These are phyloP conservation scores for Melampsora abietis-canadensis DNA, from an alignment of 1,284 basidiomycete species.

Conservation along the genomic window DNA sequence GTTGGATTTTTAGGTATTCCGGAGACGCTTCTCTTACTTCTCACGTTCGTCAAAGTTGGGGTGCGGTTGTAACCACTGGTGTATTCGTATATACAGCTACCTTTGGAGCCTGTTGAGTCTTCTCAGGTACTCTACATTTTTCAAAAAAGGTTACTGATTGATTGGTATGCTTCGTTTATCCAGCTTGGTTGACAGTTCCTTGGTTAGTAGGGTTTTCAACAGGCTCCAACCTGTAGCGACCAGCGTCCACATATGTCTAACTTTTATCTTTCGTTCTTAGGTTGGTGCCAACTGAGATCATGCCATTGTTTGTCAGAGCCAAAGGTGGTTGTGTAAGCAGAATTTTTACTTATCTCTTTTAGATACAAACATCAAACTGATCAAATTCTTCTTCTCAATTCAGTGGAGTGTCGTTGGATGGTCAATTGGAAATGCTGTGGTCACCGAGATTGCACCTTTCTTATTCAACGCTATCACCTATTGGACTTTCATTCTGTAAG, in stretches of 20 bases:
- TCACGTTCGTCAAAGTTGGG: slow-evolving; percentile 17
- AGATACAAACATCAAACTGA: neutral
- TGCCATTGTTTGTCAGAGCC: slow-evolving; percentile 37
- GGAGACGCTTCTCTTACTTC: neutral
- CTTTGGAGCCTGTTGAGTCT: slow-evolving; percentile 37
- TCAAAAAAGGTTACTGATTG: neutral
- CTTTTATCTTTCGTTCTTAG: no score
- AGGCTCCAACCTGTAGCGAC: no score
- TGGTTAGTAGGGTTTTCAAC: slow-evolving; percentile 11
- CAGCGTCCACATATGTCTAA: no score
- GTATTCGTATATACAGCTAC: slow-evolving; percentile 44
- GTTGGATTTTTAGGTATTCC: neutral
- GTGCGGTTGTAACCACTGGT: slow-evolving; percentile 31
- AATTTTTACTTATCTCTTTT: neutral
- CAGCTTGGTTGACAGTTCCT: slow-evolving; percentile 43
- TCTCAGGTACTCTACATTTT: neutral
- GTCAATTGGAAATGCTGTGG: slow-evolving; percentile 40
- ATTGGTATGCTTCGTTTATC: neutral
- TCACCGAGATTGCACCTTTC: slow-evolving; percentile 38
- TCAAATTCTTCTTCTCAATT: neutral
- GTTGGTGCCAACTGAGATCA: slow-evolving; percentile 41
- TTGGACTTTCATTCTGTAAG: slow-evolving; percentile 43
- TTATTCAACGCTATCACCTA: slow-evolving; percentile 42
- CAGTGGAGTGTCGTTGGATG: slow-evolving; percentile 43
- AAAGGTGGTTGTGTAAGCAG: slow-evolving; percentile 36